Evolutionary conservation across 352 stramenopile species (phyloP).

Genomic region (Phytophthora niederhauseri): DNA sequence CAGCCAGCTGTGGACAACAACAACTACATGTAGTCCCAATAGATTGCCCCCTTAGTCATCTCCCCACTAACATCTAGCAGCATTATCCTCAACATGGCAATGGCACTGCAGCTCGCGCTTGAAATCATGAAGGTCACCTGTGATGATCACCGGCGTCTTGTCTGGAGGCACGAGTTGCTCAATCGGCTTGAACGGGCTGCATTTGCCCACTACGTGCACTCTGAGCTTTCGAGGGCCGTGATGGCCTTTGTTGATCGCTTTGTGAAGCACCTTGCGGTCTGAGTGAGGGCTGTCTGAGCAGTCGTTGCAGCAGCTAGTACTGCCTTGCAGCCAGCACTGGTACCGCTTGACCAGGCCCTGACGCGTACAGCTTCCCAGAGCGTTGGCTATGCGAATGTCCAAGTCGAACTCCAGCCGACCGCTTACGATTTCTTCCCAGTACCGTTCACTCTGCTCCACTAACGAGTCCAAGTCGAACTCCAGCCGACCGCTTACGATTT

Average conservation of each 20-base stretch:
- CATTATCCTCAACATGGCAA: slow-evolving; percentile 29
- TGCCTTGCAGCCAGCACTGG: slow-evolving; percentile 55
- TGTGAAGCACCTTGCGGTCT: not conserved
- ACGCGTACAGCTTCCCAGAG: slow-evolving; percentile 48
- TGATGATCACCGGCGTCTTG: slow-evolving; percentile 59
- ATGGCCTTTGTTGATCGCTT: slow-evolving; percentile 3
- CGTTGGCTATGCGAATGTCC: slow-evolving; percentile 48
- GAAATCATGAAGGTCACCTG: slow-evolving; percentile 57
- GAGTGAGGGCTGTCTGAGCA: slow-evolving; percentile 4
- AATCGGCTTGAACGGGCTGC: slow-evolving; percentile 62
- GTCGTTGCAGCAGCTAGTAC: slow-evolving; percentile 25
- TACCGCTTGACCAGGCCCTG: slow-evolving; percentile 54
- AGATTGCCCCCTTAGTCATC: slow-evolving; percentile 18
- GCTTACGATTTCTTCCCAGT: slow-evolving; percentile 79
- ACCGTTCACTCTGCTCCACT: slow-evolving; percentile 60
- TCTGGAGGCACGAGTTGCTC: slow-evolving; percentile 60
- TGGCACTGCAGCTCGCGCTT: slow-evolving; percentile 66
- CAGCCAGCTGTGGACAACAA: slow-evolving; percentile 1
- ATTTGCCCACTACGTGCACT: slow-evolving; percentile 77
- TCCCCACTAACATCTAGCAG: not conserved
- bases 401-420: slow-evolving; percentile 69
- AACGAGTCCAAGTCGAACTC: too few relatives aligned
- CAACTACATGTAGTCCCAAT: slow-evolving; percentile 20
- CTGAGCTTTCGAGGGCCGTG: slow-evolving; percentile 56
- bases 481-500: slow-evolving; percentile 64